These are phyloP conservation scores for Rhododendron mucronatum DNA, from an alignment of 148 eudicot species.

Conservation along the genomic window DNA sequence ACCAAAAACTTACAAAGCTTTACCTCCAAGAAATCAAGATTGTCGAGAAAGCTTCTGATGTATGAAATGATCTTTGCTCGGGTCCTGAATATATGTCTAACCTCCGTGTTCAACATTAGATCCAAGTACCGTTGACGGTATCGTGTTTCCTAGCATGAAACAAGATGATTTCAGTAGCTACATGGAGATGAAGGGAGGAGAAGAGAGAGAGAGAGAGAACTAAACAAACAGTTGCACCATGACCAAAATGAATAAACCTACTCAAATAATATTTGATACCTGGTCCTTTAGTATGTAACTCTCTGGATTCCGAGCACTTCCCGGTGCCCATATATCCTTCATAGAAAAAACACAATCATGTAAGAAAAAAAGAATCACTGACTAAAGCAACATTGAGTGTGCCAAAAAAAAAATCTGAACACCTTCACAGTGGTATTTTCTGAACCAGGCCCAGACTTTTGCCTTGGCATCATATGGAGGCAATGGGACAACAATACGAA, in stretches of 20 bases:
- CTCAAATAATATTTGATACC: conserved; percentile 31
- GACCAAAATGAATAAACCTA: no score
- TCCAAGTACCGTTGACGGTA: conserved; percentile 94
- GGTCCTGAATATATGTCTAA: conserved; percentile 66
- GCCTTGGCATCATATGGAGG: conserved; percentile 93
- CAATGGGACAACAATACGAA: conserved; percentile 71
- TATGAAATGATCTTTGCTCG: conserved; percentile 59
- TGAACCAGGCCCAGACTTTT: conserved; percentile 49
- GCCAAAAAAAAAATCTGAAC: not conserved
- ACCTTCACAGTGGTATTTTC: conserved; percentile 48
- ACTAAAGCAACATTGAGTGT: not conserved
- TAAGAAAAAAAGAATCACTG: not conserved
- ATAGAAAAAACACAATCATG: not conserved
- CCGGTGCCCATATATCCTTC: conserved; percentile 82
- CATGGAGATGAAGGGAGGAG: no score
- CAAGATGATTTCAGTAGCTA: not conserved
- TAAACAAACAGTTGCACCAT: no score
- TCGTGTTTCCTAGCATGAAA: conserved; percentile 65
- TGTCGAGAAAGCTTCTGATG: conserved; percentile 67
- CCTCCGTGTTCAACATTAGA: conserved; percentile 79
- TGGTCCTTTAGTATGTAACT: conserved; percentile 77
- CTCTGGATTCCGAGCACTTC: conserved; percentile 75
- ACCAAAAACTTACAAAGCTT: not conserved
- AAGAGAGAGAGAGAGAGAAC: not conserved
- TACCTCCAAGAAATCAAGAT: conserved; percentile 78